Evolutionary conservation across 768 basidiomycete species (phyloP), one percentile per base, ranked within the genome.

Genomic region (Podaxis carcinomalis): DNA sequence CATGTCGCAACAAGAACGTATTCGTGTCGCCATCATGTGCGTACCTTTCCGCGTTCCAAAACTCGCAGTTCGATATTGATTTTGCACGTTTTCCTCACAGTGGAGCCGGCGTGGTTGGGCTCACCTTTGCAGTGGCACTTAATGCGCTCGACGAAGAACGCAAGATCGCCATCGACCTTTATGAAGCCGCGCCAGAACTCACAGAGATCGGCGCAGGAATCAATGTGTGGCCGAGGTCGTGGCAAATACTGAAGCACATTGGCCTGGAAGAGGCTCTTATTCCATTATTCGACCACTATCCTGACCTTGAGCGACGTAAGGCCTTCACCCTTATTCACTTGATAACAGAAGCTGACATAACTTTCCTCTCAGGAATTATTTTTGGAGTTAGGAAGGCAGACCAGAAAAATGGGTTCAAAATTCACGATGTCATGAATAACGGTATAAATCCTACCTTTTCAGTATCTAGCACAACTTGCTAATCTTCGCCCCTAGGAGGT

Each of bases 141-240:
- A 67, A 69, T 13, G 68, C 67, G 51, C 57, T 63, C 23, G 62
- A 66, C 51, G 61, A 57, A 44, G 58, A 68, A 51, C 62, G 61
- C 51, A 65, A 61, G 1, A 62, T 73, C 9, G 68, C 74, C 0
- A 66, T 81, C 5, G 72, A 75, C 19, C 62, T 82, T 13, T 82
- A 78, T 62, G 80, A 82, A 54, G 72, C 77, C 9, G 70, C 77
- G 1, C 63, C 74, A 0, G 65, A 66, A 19, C 72, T 82, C 40
- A 70, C 72, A 2, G 76, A 78, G 42, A 68, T 77, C 42, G 80
- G 81, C 6, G 80, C 79, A 14, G 80, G 80, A 0, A 74, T 82
- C 47, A 71, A 68, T 4, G 63, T 80, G 4, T 80, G 73, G 73
- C 35, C 73, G 11, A 55, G 61, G 51, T 62, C 63, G 5, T 59